Conservation (phyloP, 1,139 yeast genomes). For the Yamadazyma sp. region DNA sequence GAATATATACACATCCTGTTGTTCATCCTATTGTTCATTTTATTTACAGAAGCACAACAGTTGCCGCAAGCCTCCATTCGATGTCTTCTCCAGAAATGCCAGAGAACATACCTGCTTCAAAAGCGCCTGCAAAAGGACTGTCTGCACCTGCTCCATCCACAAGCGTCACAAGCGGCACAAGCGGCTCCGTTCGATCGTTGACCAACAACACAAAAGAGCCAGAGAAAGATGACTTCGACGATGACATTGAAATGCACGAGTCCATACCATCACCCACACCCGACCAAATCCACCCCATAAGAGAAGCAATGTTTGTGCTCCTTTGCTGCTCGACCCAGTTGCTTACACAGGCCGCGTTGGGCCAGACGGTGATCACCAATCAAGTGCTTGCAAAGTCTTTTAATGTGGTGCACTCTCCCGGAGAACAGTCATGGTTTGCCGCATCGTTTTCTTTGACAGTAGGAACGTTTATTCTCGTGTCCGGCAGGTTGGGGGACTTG, state of each 20-base stretch:
- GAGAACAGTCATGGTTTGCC: slow-evolving; percentile 58
- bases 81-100: too few species aligned
- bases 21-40: too few species aligned
- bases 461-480: slow-evolving; percentile 59
- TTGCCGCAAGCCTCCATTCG: too few species aligned
- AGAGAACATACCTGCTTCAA: too few species aligned
- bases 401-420: slow-evolving; percentile 31
- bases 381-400: slow-evolving; percentile 38
- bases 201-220: too few species aligned
- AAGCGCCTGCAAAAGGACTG: too few species aligned
- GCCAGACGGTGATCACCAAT: slow-evolving; percentile 45
- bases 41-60: too few species aligned
- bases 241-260: neutral
- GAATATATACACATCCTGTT: too few species aligned
- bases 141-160: too few species aligned
- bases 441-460: slow-evolving; percentile 59
- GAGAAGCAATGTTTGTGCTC: slow-evolving; percentile 13
- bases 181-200: too few species aligned
- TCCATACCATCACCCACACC: slow-evolving; percentile 9
- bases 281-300: slow-evolving; percentile 16
- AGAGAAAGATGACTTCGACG: too few species aligned
- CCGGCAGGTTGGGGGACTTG: slow-evolving; percentile 66
- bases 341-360: slow-evolving; percentile 48
- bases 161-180: too few species aligned
- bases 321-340: slow-evolving; percentile 14